A percentile compares a stretch with the other conserved stretches of the same genome.
Evolutionary conservation across 441 rosid species (phyloP).

Genomic region (Eruca vesicaria): DNA sequence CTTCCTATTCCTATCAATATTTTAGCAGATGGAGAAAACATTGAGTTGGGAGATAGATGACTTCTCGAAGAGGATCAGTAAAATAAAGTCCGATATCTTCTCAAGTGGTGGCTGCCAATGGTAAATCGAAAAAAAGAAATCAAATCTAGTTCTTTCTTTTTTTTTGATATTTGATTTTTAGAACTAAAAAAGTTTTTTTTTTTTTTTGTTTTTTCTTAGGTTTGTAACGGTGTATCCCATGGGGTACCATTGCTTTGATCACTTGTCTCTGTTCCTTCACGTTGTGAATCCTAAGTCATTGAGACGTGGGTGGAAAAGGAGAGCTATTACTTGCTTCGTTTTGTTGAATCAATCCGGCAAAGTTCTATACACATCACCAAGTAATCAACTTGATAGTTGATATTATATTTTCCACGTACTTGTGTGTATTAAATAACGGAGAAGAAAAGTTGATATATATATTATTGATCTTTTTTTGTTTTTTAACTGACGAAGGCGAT

Average conservation of each 20-base stretch:
- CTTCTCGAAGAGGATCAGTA: not conserved
- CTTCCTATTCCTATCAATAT: not conserved
- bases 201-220: not conserved
- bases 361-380: not conserved
- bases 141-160: not conserved
- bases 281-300: not conserved
- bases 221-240: not conserved
- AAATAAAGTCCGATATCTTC: not conserved
- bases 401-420: not conserved
- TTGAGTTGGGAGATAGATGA: not conserved
- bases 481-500: not conserved
- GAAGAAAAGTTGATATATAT: too few species aligned
- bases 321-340: not conserved
- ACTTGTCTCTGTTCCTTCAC: not conserved
- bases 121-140: not conserved
- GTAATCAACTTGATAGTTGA: not conserved
- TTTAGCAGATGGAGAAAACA: not conserved
- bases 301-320: not conserved
- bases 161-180: not conserved
- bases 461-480: not conserved
- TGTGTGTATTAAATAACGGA: not conserved
- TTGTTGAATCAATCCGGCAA: not conserved
- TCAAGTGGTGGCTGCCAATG: not conserved
- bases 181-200: not conserved
- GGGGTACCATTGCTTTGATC: not conserved